Percentiles rank a stretch among this genome's conserved stretches.
Conservation (phyloP, 306 rosid species). For the Carpinus viminea region DNA sequence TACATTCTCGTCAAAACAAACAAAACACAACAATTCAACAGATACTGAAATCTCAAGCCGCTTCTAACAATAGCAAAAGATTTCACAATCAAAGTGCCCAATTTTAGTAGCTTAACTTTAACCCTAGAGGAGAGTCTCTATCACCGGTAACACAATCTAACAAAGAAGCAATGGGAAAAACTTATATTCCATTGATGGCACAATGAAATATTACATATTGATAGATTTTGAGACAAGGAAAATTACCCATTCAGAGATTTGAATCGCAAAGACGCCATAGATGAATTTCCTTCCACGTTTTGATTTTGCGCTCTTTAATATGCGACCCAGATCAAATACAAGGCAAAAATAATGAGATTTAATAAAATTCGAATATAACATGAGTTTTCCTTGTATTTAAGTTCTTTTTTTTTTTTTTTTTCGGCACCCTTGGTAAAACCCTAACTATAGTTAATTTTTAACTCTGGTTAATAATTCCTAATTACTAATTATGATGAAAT, state of each 20-base stretch:
- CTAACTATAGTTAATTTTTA: slow-evolving; percentile 36
- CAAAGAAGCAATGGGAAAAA: slow-evolving; percentile 2
- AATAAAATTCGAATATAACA: not conserved
- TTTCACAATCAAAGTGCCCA: slow-evolving; percentile 25
- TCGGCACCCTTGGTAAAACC: slow-evolving; percentile 20
- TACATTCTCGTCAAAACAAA: not conserved
- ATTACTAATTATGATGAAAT: slow-evolving; percentile 13
- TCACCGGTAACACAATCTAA: slow-evolving; percentile 23
- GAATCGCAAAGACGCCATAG: slow-evolving; percentile 33
- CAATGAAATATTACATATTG: slow-evolving; percentile 12
- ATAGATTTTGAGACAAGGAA: slow-evolving; percentile 9
- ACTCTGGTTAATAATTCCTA: slow-evolving; percentile 29
- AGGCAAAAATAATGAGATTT: slow-evolving; percentile 11
- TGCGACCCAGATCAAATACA: slow-evolving; percentile 28
- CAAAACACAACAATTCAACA: slow-evolving; percentile 1
- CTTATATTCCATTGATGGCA: slow-evolving; percentile 13
- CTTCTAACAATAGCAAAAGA: slow-evolving; percentile 11
- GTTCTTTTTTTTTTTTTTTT: slow-evolving; percentile 10
- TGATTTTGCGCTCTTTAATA: slow-evolving; percentile 12
- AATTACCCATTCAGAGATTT: slow-evolving; percentile 34
- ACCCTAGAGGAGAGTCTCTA: slow-evolving; percentile 15
- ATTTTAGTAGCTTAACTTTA: slow-evolving; percentile 32
- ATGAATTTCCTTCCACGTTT: slow-evolving; percentile 31
- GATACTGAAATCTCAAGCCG: slow-evolving; percentile 7
- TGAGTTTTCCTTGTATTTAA: not conserved